Evolutionary conservation across 2,329 filamentous ascomycete genomes (phyloP).

Genomic region (Colletotrichum eleusines): DNA sequence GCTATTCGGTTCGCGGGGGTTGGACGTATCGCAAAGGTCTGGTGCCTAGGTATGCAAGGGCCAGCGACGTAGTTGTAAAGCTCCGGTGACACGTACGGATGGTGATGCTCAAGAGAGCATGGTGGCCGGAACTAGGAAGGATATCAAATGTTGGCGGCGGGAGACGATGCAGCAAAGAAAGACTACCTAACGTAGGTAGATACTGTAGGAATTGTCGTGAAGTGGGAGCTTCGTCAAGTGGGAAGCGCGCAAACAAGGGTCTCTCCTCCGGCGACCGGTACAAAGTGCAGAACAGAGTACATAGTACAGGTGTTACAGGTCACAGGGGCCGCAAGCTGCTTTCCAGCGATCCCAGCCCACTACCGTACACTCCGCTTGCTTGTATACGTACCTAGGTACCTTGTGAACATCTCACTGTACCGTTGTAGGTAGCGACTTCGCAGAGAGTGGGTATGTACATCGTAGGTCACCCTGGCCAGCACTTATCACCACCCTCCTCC

Average conservation of each 20-base stretch:
- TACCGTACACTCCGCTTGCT: background rate
- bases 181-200: too few species aligned
- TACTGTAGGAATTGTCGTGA: constrained; percentile 12
- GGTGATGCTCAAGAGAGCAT: constrained; percentile 28
- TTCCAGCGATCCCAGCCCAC: constrained; percentile 36
- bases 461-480: constrained; percentile 4
- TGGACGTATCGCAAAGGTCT: constrained; percentile 30
- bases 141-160: background rate
- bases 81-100: constrained; percentile 4
- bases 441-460: constrained; percentile 4
- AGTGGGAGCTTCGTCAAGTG: constrained; percentile 22
- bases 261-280: background rate
- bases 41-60: background rate
- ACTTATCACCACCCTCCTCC: background rate
- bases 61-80: constrained; percentile 9
- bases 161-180: background rate
- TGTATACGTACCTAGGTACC: background rate
- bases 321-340: constrained; percentile 33
- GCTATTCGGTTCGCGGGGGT: constrained; percentile 26
- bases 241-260: constrained; percentile 21
- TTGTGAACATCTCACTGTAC: background rate
- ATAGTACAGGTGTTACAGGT: too few species aligned
- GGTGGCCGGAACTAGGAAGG: background rate
- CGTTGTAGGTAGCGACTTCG: constrained; percentile 19
- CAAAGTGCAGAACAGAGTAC: background rate